Conservation (phyloP, 495 filamentous ascomycete genomes). For the Hypomontagnella submonticulosa region DNA sequence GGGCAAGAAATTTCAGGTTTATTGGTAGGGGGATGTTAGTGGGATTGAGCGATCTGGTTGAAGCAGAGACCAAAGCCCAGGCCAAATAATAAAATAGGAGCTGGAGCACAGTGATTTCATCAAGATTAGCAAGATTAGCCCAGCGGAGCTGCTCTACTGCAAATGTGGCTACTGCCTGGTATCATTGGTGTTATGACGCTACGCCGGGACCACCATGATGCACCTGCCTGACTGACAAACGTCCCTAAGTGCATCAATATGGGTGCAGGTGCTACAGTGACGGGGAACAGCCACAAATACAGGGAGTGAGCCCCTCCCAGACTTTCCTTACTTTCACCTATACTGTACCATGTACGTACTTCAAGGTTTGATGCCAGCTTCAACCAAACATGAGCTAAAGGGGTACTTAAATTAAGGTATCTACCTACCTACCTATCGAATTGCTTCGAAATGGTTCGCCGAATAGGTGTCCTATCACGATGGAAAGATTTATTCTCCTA, state of each 20-base stretch:
- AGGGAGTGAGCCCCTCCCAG: neutral
- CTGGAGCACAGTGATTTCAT: conserved; percentile 42
- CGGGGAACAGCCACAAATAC: conserved; percentile 30
- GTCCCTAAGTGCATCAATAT: conserved; percentile 4
- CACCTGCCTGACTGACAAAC: conserved; percentile 31
- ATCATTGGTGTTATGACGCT: conserved; percentile 39
- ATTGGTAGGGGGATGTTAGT: conserved; percentile 32
- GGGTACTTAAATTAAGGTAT: too few species aligned
- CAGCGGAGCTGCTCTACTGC: conserved; percentile 20
- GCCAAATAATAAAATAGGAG: conserved; percentile 21
- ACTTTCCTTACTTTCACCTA: neutral
- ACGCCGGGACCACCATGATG: conserved; percentile 39
- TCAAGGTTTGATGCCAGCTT: too few species aligned
- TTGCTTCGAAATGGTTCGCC: too few species aligned
- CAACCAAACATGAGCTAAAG: too few species aligned
- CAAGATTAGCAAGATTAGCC: conserved; percentile 34
- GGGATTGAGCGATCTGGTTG: conserved; percentile 43
- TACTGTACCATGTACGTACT: too few species aligned
- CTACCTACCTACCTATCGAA: too few species aligned
- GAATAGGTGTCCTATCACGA: too few species aligned
- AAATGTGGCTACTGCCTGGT: conserved; percentile 36
- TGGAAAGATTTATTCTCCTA: neutral
- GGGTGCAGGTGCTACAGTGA: conserved; percentile 23
- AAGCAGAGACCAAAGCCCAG: conserved; percentile 26
- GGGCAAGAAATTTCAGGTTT: conserved; percentile 37